Percentiles rank a stretch among this genome's conserved stretches.
Evolutionary conservation across 2,329 filamentous ascomycete genomes (phyloP).

Genomic region (Ophiostoma piceae): DNA sequence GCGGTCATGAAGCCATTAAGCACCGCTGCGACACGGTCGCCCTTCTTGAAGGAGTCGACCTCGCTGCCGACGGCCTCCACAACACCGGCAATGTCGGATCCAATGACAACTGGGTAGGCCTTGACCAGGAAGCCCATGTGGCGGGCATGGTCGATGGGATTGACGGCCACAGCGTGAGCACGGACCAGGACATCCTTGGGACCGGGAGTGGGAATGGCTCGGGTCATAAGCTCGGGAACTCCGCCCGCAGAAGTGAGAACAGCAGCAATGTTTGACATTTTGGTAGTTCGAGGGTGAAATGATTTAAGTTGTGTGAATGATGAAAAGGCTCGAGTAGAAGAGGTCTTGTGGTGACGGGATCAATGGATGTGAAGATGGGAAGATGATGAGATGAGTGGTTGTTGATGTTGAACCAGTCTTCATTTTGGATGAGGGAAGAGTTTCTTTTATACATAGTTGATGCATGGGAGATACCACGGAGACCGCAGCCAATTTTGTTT

Average conservation of each 20-base stretch:
- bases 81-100: constrained; percentile 19
- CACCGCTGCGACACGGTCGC: not conserved
- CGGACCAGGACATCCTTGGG: not conserved
- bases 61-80: constrained; percentile 25
- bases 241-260: not conserved
- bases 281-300: not conserved
- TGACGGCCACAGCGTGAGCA: constrained; percentile 25
- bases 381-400: not conserved
- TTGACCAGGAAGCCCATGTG: constrained; percentile 32
- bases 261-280: not conserved
- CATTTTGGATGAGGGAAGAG: not conserved
- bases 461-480: not conserved
- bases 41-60: constrained; percentile 21
- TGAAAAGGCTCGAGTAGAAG: too few species aligned
- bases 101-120: constrained; percentile 30
- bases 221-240: not conserved
- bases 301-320: too few species aligned
- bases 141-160: constrained; percentile 31
- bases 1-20: not conserved
- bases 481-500: not conserved
- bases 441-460: not conserved
- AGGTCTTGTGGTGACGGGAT: not conserved
- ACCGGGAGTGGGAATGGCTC: not conserved
- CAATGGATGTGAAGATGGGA: not conserved
- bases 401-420: not conserved